Evolutionary conservation across 164 flowering plant genomes (phyloP).

Genomic region (Aristolochia californica): DNA sequence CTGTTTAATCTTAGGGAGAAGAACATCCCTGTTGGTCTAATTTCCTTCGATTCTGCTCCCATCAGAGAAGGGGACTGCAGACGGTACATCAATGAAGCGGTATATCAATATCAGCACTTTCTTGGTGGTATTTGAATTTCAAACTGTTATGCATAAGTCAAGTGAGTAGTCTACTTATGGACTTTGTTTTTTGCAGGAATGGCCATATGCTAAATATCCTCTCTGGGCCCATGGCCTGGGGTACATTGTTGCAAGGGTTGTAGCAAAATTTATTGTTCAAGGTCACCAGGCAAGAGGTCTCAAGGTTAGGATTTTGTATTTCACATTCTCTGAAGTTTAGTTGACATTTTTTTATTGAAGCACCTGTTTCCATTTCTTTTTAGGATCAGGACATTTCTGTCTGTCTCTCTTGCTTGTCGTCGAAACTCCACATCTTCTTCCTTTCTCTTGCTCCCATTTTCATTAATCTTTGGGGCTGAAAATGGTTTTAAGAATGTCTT

Average conservation of each 20-base stretch:
- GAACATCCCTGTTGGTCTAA: conserved; percentile 43
- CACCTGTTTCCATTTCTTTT: too few species aligned
- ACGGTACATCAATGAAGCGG: conserved; percentile 80
- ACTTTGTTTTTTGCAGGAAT: conserved; percentile 44
- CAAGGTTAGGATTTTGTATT: conserved; percentile 25
- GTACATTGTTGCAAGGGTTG: conserved; percentile 64
- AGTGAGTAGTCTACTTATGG: background rate
- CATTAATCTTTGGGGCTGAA: too few species aligned
- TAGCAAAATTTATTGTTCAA: conserved; percentile 66
- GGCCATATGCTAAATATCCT: conserved; percentile 64
- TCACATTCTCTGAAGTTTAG: background rate
- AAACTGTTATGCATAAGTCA: too few species aligned
- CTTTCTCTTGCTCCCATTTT: too few species aligned
- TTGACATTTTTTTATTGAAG: background rate
- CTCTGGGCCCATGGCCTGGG: conserved; percentile 99
- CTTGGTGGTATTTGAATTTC: too few species aligned
- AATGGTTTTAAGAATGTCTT: too few species aligned
- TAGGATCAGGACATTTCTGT: too few species aligned
- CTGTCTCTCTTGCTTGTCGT: too few species aligned
- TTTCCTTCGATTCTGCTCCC: conserved; percentile 61
- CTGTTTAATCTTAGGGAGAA: conserved; percentile 44
- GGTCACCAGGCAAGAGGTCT: conserved; percentile 54
- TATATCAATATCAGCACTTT: conserved; percentile 15
- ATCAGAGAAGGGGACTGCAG: conserved; percentile 65
- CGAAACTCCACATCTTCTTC: too few species aligned